Evolutionary conservation across 1,284 basidiomycete species (phyloP), one percentile per base, ranked within the genome.

Genomic region (Ustilago loliicola): DNA sequence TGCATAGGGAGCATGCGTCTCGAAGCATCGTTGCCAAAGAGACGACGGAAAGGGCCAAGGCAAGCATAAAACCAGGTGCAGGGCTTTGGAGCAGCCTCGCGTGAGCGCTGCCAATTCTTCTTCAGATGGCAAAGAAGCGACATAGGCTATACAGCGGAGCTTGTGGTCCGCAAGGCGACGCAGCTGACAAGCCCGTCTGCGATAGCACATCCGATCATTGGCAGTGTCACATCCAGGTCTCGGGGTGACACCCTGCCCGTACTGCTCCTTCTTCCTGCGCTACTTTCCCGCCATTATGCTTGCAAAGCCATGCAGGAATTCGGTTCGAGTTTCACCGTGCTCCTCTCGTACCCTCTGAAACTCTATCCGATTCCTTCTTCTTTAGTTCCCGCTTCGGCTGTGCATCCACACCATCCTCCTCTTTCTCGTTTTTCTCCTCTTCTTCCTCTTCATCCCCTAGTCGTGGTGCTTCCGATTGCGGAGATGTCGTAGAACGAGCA

Each of bases 281-380:
- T 13, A 54, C 45, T 23, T 40, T 56, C 29, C 30, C 54, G 23
- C 54, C 36, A 56, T 56, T 56, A 36, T 56, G 42, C 54, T 56
- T 21, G 21, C n/a, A 40, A 29, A 32, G 36, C 36, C 34, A 42
- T 56, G 54, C 54, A 40, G 54, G 36, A 27, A 40, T 56, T 56
- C 15, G 36, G 21, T 42, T 9, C 45, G 17, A 56, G 36, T 56
- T 56, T 48, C 45, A 19, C 45, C 45, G 45, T 48, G 10, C 21
- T 48, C 45, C 45, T 48, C 45, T 48, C 45, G 10, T 48, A 45
- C 40, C 34, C 32, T 27, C 27, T 11, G 51, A 13, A 53, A 34
- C 27, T 15, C 30, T 34, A n/a, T 36, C 8, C 19, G 5, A 25
- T 21, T 27, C 17, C 54, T n/a, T n/a, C 50, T 23, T 52, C 30